These are phyloP conservation scores for Cryptococcus jaspeensis DNA, from an alignment of 1,284 basidiomycete genomes.

Conservation along the genomic window DNA sequence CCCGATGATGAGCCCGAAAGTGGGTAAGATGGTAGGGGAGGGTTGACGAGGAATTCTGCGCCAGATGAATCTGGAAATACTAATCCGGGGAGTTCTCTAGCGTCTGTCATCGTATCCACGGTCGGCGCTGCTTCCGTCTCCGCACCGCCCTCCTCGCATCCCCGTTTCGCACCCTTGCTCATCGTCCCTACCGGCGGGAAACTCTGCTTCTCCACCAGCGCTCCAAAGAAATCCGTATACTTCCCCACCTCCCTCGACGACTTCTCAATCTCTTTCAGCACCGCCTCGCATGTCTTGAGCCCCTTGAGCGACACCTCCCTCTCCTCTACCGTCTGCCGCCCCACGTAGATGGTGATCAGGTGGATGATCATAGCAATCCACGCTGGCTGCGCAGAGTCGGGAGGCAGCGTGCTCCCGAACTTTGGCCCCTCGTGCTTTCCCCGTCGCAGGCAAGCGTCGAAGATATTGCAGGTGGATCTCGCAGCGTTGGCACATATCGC, in stretches of 20 bases:
- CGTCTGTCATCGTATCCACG: too few species aligned
- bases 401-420: slow-evolving; percentile 51
- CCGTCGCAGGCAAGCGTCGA: slow-evolving; percentile 55
- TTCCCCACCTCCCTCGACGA: slow-evolving; percentile 53
- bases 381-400: slow-evolving; percentile 48
- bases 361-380: slow-evolving; percentile 69
- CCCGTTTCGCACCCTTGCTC: neutral
- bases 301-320: slow-evolving; percentile 63
- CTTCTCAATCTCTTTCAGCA: slow-evolving; percentile 62
- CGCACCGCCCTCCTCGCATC: too few species aligned
- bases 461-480: slow-evolving; percentile 69
- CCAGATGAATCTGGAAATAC: too few species aligned
- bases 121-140: too few species aligned
- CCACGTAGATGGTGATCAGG: slow-evolving; percentile 71
- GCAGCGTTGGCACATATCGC: slow-evolving; percentile 83
- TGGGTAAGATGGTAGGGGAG: too few species aligned
- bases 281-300: slow-evolving; percentile 69
- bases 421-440: slow-evolving; percentile 39
- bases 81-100: too few species aligned
- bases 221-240: slow-evolving; percentile 39
- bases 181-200: slow-evolving; percentile 12
- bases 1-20: too few species aligned
- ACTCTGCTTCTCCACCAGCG: slow-evolving; percentile 25
- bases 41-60: too few species aligned
- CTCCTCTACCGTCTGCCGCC: slow-evolving; percentile 60